A percentile compares a stretch with the other conserved stretches of the same genome.
Conservation (phyloP, 1,139 yeast genomes). For the Sugiyamaella sp. region DNA sequence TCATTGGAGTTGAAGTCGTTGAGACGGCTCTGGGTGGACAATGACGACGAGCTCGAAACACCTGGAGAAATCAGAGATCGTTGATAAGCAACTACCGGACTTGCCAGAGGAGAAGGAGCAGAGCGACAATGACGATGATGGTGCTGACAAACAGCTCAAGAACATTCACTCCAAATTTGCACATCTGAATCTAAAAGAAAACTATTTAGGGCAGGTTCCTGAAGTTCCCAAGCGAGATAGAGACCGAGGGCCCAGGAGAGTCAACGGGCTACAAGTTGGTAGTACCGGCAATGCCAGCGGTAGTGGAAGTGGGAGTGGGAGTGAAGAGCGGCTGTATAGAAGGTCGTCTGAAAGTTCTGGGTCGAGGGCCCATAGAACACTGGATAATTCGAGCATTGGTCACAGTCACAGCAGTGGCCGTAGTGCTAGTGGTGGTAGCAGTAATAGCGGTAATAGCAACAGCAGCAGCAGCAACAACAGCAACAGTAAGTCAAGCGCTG, state of each 20-base stretch:
- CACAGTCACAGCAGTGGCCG: background rate
- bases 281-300: background rate
- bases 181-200: constrained; percentile 13
- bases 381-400: too few relatives aligned
- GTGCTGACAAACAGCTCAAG: constrained; percentile 1
- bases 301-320: background rate
- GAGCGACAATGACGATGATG: constrained; percentile 6
- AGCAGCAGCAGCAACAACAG: background rate
- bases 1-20: background rate
- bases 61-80: constrained; percentile 6
- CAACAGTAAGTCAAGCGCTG: background rate
- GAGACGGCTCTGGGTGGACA: background rate
- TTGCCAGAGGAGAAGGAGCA: constrained; percentile 11
- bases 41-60: constrained; percentile 9
- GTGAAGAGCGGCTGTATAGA: background rate
- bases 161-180: constrained; percentile 5
- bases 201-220: constrained; percentile 16
- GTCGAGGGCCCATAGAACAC: background rate
- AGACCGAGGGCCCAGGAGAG: constrained; percentile 14
- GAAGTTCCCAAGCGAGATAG: constrained; percentile 16
- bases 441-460: background rate
- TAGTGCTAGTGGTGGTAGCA: background rate
- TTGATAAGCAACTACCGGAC: constrained; percentile 12
- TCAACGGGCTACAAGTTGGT: constrained; percentile 10
- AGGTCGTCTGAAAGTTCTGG: background rate